Conservation (phyloP, 805 yeast genomes). For the Ogataea sp. region DNA sequence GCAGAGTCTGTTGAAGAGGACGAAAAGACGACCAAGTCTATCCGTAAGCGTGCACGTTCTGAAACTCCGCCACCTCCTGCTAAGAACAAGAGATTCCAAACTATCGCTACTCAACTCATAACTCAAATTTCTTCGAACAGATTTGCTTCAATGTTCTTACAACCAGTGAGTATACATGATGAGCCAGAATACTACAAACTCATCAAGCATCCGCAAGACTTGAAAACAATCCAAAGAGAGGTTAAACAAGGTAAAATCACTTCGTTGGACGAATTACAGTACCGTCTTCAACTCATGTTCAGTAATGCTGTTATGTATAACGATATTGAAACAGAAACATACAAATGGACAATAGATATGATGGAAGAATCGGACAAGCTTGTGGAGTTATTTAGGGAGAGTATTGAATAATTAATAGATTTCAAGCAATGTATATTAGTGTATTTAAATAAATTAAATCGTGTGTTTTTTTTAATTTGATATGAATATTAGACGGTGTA, state of each 20-base stretch:
- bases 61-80: conserved; percentile 10
- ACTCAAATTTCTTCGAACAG: conserved; percentile 61
- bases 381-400: conserved; percentile 50
- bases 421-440: background rate
- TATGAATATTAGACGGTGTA: background rate
- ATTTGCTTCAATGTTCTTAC: conserved; percentile 65
- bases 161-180: conserved; percentile 57
- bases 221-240: conserved; percentile 51
- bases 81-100: conserved; percentile 46
- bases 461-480: background rate
- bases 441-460: background rate
- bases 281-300: conserved; percentile 68
- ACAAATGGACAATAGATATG: conserved; percentile 60
- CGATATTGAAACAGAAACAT: conserved; percentile 53
- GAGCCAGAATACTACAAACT: conserved; percentile 64
- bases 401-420: conserved; percentile 3
- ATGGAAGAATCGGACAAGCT: conserved; percentile 53
- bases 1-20: conserved; percentile 6
- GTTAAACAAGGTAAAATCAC: conserved; percentile 53
- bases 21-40: conserved; percentile 2
- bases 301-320: conserved; percentile 83
- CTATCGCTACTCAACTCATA: conserved; percentile 52
- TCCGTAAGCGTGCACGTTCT: conserved; percentile 13
- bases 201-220: conserved; percentile 57
- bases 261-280: conserved; percentile 43